Conservation (phyloP, 768 basidiomycete genomes). For the Cystofilobasidium bisporidii region DNA sequence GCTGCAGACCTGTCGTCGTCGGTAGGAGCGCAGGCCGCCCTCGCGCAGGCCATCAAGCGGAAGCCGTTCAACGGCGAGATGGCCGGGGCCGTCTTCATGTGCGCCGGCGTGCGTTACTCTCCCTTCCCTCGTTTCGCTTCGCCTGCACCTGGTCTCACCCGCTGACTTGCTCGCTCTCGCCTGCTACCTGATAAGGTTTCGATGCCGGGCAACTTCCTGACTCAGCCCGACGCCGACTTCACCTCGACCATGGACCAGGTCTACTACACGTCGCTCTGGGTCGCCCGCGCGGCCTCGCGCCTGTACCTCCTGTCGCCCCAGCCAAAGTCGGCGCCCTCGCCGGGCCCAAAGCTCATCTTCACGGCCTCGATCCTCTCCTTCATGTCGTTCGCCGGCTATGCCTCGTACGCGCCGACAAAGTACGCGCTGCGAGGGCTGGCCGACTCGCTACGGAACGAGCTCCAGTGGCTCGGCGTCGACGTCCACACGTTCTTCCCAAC, state of each 20-base stretch:
- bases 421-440: slow-evolving; percentile 78
- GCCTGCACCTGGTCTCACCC: not conserved
- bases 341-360: slow-evolving; percentile 59
- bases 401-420: slow-evolving; percentile 72
- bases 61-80: slow-evolving; percentile 48
- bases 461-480: slow-evolving; percentile 63
- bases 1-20: slow-evolving; percentile 56
- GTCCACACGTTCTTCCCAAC: slow-evolving; percentile 75
- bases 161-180: no score
- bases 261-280: slow-evolving; percentile 52
- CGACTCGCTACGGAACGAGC: slow-evolving; percentile 69
- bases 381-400: slow-evolving; percentile 67
- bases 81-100: slow-evolving; percentile 69
- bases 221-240: slow-evolving; percentile 55
- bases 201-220: slow-evolving; percentile 62
- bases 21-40: slow-evolving; percentile 50
- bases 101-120: slow-evolving; percentile 52
- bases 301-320: slow-evolving; percentile 2
- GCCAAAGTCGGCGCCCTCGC: slow-evolving; percentile 51
- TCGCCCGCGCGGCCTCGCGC: not conserved
- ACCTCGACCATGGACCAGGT: slow-evolving; percentile 50
- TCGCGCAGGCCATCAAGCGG: slow-evolving; percentile 50
- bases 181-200: slow-evolving; percentile 33
- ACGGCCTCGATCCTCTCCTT: slow-evolving; percentile 65
- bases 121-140: not conserved